A percentile compares a stretch with the other conserved stretches of the same genome.
phyloP scores from a whole-genome alignment of 352 stramenopile genomes.

The Phytophthora chlamydospora region DNA sequence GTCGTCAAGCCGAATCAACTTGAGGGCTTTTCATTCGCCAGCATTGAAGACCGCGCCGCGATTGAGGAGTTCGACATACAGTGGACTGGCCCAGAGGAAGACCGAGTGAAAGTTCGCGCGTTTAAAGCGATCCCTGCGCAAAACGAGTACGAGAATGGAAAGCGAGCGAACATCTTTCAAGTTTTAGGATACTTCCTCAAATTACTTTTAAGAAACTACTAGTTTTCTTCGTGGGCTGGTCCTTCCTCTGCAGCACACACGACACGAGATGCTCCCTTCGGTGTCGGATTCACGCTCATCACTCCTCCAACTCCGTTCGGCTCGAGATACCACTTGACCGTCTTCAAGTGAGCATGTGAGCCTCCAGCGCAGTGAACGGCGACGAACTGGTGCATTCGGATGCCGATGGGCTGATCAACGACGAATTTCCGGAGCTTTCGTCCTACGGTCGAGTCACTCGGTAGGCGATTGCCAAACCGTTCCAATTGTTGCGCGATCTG shows the following conservation, averaged over 20 bases:
- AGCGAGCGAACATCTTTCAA: too few species aligned
- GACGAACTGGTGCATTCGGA: slow-evolving; percentile 33
- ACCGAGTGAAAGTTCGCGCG: slow-evolving; percentile 5
- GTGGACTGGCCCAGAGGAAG: not conserved
- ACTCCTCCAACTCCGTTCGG: slow-evolving; percentile 24
- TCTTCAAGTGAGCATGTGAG: slow-evolving; percentile 25
- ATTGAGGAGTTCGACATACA: not conserved
- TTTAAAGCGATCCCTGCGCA: not conserved
- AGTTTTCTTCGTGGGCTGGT: slow-evolving; percentile 5
- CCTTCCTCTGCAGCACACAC: slow-evolving; percentile 13
- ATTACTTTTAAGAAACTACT: too few species aligned
- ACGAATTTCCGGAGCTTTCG: slow-evolving; percentile 25
- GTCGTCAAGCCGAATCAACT: slow-evolving; percentile 12
- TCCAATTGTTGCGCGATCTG: slow-evolving; percentile 38
- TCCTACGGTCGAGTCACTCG: not conserved
- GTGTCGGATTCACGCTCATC: slow-evolving; percentile 15
- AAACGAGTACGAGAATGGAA: too few species aligned
- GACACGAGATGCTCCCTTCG: slow-evolving; percentile 8
- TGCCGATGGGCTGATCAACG: slow-evolving; percentile 7
- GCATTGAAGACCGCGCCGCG: not conserved
- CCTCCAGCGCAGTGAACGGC: slow-evolving; percentile 28
- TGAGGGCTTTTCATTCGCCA: not conserved
- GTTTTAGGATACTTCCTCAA: too few species aligned
- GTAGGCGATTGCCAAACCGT: slow-evolving; percentile 14
- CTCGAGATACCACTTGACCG: slow-evolving; percentile 29